These are phyloP conservation scores for Arthrinium phaeospermum DNA, from an alignment of 2,329 filamentous ascomycete genomes.

Conservation along the genomic window DNA sequence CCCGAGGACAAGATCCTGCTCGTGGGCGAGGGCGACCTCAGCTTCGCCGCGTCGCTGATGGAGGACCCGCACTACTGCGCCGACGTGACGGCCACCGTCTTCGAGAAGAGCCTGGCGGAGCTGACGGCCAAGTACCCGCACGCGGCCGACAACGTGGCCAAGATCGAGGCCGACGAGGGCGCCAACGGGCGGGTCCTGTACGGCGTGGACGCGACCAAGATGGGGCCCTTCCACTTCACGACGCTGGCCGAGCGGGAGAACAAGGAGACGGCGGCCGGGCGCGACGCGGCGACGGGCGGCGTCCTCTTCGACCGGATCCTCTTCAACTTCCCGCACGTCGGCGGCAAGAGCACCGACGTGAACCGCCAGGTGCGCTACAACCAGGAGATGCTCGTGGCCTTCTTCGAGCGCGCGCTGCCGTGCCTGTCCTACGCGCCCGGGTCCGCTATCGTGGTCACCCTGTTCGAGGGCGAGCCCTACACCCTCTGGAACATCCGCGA, in stretches of 20 bases:
- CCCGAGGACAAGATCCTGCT: constrained; percentile 73
- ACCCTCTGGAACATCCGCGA: constrained; percentile 94
- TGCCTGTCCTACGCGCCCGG: constrained; percentile 52
- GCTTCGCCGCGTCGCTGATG: constrained; percentile 73
- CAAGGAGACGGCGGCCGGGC: constrained; percentile 38
- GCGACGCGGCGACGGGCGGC: constrained; percentile 32
- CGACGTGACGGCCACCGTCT: constrained; percentile 72
- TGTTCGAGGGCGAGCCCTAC: constrained; percentile 95
- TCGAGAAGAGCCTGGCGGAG: constrained; percentile 61
- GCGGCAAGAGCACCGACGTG: constrained; percentile 88
- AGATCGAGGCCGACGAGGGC: constrained; percentile 50
- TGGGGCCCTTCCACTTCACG: constrained; percentile 51
- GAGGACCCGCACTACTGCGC: constrained; percentile 66
- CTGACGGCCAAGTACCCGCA: constrained; percentile 79
- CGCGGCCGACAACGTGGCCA: constrained; percentile 62
- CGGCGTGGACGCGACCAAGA: constrained; percentile 70
- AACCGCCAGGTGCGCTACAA: constrained; percentile 94
- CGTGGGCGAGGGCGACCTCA: constrained; percentile 81
- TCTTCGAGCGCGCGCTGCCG: constrained; percentile 62
- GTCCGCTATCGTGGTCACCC: constrained; percentile 76
- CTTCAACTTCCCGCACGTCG: constrained; percentile 98
- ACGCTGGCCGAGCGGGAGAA: constrained; percentile 29
- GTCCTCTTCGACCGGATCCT: constrained; percentile 73
- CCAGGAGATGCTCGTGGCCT: constrained; percentile 75
- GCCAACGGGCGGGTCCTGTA: constrained; percentile 56